A percentile compares a stretch with the other conserved stretches of the same genome.
Conservation (phyloP, 257 asterid species). For the Solanum bulbocastanum region DNA sequence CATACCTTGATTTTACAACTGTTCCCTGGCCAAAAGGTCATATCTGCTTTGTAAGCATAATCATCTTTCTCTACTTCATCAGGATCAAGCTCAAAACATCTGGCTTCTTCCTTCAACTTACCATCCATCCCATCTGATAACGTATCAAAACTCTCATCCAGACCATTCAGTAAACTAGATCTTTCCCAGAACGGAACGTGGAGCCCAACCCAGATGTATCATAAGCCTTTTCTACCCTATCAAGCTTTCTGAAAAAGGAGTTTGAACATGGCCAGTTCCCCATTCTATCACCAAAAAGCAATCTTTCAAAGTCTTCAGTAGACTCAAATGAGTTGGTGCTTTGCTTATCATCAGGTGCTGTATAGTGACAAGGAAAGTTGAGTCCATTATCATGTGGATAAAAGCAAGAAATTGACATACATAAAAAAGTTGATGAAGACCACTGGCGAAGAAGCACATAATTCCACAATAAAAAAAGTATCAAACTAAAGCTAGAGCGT, state of each 20-base stretch:
- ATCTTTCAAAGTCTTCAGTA: slow-evolving; percentile 34
- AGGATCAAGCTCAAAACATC: slow-evolving; percentile 52
- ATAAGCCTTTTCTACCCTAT: slow-evolving; percentile 38
- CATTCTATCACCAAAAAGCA: slow-evolving; percentile 17
- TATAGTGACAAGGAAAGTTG: not conserved
- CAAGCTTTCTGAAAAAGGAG: slow-evolving; percentile 38
- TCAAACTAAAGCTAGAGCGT: not conserved
- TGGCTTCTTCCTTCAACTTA: slow-evolving; percentile 53
- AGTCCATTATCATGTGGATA: not conserved
- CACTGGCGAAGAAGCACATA: not conserved
- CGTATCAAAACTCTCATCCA: slow-evolving; percentile 25
- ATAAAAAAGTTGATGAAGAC: not conserved
- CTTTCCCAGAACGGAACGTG: slow-evolving; percentile 13
- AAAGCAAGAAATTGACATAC: not conserved
- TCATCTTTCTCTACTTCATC: slow-evolving; percentile 43
- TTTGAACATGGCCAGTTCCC: slow-evolving; percentile 5
- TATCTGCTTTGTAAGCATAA: slow-evolving; percentile 67
- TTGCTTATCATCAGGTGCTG: slow-evolving; percentile 26
- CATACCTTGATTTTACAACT: slow-evolving; percentile 59
- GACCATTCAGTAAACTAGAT: slow-evolving; percentile 16
- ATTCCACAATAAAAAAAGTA: not conserved
- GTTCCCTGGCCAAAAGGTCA: slow-evolving; percentile 35
- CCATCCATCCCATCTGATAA: slow-evolving; percentile 52
- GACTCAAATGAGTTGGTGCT: slow-evolving; percentile 22
- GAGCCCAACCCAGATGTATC: slow-evolving; percentile 22